phyloP scores from a whole-genome alignment of 805 yeast species.

The Kregervanrija fluxuum region DNA sequence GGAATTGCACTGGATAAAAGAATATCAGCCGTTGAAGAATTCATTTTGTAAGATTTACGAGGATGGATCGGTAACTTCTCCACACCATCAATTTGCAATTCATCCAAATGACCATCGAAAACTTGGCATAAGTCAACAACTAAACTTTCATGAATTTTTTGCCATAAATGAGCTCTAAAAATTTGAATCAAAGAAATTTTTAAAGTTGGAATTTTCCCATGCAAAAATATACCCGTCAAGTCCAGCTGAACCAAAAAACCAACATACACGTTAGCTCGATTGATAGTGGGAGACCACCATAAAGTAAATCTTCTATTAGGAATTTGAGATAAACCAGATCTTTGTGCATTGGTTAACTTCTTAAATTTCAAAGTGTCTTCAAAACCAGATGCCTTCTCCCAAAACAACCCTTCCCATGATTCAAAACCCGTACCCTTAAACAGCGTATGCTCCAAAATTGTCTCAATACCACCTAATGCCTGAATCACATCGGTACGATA shows the following conservation, averaged over 20 bases:
- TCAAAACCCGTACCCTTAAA: constrained; percentile 97
- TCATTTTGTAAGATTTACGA: constrained; percentile 94
- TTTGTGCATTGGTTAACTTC: constrained; percentile 93
- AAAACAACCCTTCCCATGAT: constrained; percentile 96
- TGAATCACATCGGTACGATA: constrained; percentile 95
- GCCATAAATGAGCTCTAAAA: constrained; percentile 98
- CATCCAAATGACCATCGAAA: constrained; percentile 78
- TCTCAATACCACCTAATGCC: constrained; percentile 95
- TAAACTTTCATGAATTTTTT: constrained; percentile 92
- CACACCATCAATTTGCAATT: constrained; percentile 74
- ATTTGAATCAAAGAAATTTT: constrained; percentile 94
- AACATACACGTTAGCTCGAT: constrained; percentile 95
- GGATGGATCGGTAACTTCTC: constrained; percentile 94
- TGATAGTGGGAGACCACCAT: constrained; percentile 99
- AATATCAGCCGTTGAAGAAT: constrained; percentile 90
- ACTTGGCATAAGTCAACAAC: constrained; percentile 93
- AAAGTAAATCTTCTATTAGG: constrained; percentile 95
- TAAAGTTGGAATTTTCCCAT: constrained; percentile 95
- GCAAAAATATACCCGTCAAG: constrained; percentile 91
- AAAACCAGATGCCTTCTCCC: constrained; percentile 98
- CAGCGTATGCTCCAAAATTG: constrained; percentile 88
- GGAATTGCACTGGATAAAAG: constrained; percentile 64
- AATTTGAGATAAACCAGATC: constrained; percentile 94
- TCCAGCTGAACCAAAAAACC: constrained; percentile 96
- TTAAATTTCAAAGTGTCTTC: constrained; percentile 94